Percentiles rank a stretch among this genome's conserved stretches.
phyloP scores from a whole-genome alignment of 208 protist species.

The Leishmania aethiopica region DNA sequence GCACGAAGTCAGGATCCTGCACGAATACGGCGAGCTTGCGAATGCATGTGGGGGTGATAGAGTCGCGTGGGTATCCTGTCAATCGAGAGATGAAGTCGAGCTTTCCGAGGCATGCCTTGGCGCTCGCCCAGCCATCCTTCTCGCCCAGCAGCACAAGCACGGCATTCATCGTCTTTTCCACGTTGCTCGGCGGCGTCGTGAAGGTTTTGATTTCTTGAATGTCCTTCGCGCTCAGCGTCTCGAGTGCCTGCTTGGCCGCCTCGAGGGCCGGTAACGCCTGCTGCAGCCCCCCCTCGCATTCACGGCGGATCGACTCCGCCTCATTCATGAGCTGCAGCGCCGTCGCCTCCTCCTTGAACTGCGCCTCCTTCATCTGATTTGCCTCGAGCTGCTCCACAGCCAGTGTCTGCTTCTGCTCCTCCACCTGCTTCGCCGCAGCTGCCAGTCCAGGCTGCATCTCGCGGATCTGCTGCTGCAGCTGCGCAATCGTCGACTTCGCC shows the following conservation, averaged over 20 bases:
- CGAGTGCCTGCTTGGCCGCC: slow-evolving; percentile 88
- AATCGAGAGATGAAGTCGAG: slow-evolving; percentile 91
- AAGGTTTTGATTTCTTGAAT: slow-evolving; percentile 95
- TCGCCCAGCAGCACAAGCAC: slow-evolving; percentile 93
- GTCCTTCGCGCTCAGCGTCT: slow-evolving; percentile 92
- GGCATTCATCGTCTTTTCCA: slow-evolving; percentile 93
- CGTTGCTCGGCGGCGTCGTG: slow-evolving; percentile 86
- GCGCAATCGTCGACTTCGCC: slow-evolving; percentile 92
- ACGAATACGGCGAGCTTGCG: slow-evolving; percentile 92
- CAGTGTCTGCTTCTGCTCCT: slow-evolving; percentile 88
- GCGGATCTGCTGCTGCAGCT: slow-evolving; percentile 94
- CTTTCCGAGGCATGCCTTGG: slow-evolving; percentile 87
- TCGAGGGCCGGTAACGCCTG: slow-evolving; percentile 94
- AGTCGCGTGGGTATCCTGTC: slow-evolving; percentile 90
- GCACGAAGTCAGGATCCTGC: slow-evolving; percentile 92
- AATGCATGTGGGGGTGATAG: slow-evolving; percentile 78
- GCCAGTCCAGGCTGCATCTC: slow-evolving; percentile 94
- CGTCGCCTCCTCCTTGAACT: slow-evolving; percentile 82
- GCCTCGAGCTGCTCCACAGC: slow-evolving; percentile 87
- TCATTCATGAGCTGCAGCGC: slow-evolving; percentile 83
- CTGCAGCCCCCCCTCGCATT: slow-evolving; percentile 94
- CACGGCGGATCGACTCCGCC: slow-evolving; percentile 82
- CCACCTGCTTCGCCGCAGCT: slow-evolving; percentile 87
- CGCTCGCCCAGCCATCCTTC: slow-evolving; percentile 93
- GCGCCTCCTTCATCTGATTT: slow-evolving; percentile 74